These are phyloP conservation scores for Globisporangium perplexum DNA, from an alignment of 352 stramenopile species.

Conservation along the genomic window DNA sequence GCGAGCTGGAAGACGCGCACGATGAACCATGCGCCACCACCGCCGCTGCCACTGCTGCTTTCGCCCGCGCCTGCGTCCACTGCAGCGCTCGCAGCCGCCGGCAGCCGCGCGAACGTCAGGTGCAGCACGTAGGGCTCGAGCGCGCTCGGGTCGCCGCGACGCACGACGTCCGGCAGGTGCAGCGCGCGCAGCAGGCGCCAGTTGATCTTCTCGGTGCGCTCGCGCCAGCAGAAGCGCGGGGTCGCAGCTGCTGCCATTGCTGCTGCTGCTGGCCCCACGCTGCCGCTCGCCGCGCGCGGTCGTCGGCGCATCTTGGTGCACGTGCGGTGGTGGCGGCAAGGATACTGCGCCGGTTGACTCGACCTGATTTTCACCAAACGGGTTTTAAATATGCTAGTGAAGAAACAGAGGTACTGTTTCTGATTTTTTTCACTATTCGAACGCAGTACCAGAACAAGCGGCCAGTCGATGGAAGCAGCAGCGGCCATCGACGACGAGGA, in stretches of 20 bases:
- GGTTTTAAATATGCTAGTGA: too few species aligned
- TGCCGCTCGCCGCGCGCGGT: background rate
- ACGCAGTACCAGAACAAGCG: too few species aligned
- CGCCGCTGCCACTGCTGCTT: background rate
- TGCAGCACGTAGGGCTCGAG: slow-evolving; percentile 71
- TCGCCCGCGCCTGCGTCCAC: background rate
- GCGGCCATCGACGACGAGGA: too few species aligned
- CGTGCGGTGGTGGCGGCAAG: too few species aligned
- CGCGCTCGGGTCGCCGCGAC: slow-evolving; percentile 41
- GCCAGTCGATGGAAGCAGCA: background rate
- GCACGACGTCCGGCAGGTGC: slow-evolving; percentile 45
- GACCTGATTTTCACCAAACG: too few species aligned
- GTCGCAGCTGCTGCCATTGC: background rate
- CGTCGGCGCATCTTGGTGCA: slow-evolving; percentile 2
- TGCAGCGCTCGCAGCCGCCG: slow-evolving; percentile 8
- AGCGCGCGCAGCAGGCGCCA: slow-evolving; percentile 54
- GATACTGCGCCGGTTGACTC: background rate
- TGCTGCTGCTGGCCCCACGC: too few species aligned
- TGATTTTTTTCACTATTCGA: too few species aligned
- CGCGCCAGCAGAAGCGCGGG: slow-evolving; percentile 63
- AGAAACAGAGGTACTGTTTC: too few species aligned
- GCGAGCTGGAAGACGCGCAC: slow-evolving; percentile 62
- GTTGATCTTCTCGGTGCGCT: slow-evolving; percentile 69
- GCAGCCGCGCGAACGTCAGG: slow-evolving; percentile 64
- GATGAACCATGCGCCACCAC: slow-evolving; percentile 46